These are phyloP conservation scores for Ustilago cynodontis DNA, from an alignment of 1,284 basidiomycete genomes.

Conservation along the genomic window DNA sequence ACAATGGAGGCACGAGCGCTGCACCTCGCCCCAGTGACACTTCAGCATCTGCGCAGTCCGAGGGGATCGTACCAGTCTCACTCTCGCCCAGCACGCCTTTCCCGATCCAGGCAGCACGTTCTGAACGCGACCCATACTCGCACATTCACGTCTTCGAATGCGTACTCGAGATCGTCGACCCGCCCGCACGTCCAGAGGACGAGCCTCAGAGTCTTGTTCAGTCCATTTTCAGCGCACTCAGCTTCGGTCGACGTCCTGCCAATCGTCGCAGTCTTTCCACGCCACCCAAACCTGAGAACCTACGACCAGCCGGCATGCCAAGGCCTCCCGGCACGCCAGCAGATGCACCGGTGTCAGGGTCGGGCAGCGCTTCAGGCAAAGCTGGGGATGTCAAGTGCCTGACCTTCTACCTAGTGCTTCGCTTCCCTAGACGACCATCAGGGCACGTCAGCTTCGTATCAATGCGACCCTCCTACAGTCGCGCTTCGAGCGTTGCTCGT, in stretches of 20 bases:
- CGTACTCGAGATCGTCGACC: constrained; percentile 60
- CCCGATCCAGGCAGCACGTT: constrained; percentile 38
- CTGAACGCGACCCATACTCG: constrained; percentile 52
- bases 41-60: constrained; percentile 11
- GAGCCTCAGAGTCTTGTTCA: constrained; percentile 55
- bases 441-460: constrained; percentile 35
- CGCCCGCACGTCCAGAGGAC: constrained; percentile 25
- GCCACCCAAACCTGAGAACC: constrained; percentile 45
- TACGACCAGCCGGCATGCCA: constrained; percentile 31
- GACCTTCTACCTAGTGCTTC: constrained; percentile 58
- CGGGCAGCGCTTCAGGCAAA: constrained; percentile 45
- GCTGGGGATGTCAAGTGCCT: constrained; percentile 55
- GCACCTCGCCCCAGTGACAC: constrained; percentile 12
- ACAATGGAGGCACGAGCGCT: constrained; percentile 1
- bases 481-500: constrained; percentile 40
- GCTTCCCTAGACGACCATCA: constrained; percentile 49
- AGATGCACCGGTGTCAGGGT: constrained; percentile 43
- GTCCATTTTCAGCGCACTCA: constrained; percentile 62
- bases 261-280: constrained; percentile 50
- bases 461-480: constrained; percentile 39
- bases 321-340: constrained; percentile 48
- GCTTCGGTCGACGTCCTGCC: constrained; percentile 54
- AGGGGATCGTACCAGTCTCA: constrained; percentile 12
- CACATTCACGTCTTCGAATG: constrained; percentile 67
- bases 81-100: constrained; percentile 57